Base-by-base conservation (phyloP, 306 rosid species). In the Castanea mollissima region DNA sequence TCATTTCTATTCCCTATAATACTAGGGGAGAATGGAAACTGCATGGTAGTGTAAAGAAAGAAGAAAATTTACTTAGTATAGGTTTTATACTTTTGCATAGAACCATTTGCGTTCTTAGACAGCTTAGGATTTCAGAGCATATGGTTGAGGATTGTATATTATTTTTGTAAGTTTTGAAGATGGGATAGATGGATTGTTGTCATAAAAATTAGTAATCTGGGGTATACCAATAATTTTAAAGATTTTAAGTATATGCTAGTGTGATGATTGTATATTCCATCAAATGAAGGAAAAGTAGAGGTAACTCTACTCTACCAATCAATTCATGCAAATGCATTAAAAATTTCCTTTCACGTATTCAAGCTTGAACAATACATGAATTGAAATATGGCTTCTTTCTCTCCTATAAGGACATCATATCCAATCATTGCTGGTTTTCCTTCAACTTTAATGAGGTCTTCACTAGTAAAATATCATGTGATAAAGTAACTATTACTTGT, bases 71-170 rank as follows among this genome's bases (percentile, higher is more conserved):
- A 85, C 85, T 84, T 86, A 89, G 93, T 86, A 91, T 90, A 94
- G 98, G 91, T 89, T 76, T 76, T 87, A 92, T 87, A 92, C 91
- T 84, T 74, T 74, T 69, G 87, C 89, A 85, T 85, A 87, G 93
- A 90, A 88, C 88, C 88, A 89, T 89, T 85, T 83, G 86, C 88
- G 88, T 84, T 80, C 68, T 86, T 92, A 81, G 93, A 88, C 80
- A 92, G 85, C 77, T 74, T 91, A 88, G 94, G 91, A 89, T 84
- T 89, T 87, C 75, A 87, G 89, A 81, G 83, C 88, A 84, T 88
- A 86, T 90, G 91, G 82, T 90, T 92, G 91, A 89, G 90, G 91
- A 83, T 88, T 94, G 97, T 91, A 92, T 94, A 92, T 92, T 92
- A 88, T 83, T 94, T 88, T 94, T 94, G 92, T 89, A 76, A 89